A percentile compares a stretch with the other conserved stretches of the same genome.
Conservation (phyloP, 768 basidiomycete species). For the Leccinum truebloodii region DNA sequence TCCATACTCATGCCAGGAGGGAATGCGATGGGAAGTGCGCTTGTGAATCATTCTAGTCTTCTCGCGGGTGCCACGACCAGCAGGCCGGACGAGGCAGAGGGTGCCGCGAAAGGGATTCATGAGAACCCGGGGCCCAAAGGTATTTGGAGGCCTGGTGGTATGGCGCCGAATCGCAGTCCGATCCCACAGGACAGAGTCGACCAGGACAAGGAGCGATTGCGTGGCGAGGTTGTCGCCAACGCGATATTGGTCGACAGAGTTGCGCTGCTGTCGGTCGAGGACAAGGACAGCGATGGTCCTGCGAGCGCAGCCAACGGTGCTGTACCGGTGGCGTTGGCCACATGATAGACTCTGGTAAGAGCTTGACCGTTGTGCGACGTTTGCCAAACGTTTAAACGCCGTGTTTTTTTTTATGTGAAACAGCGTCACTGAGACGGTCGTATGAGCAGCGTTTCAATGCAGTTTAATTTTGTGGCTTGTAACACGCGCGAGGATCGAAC, state of each 20-base stretch:
- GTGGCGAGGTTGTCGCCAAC: conserved; percentile 36
- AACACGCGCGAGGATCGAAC: conserved; percentile 20
- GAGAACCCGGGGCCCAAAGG: conserved; percentile 42
- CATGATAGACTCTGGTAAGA: conserved; percentile 28
- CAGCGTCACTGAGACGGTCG: conserved; percentile 15
- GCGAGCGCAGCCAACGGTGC: conserved; percentile 18
- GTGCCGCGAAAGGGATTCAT: conserved; percentile 43
- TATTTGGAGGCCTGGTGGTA: conserved; percentile 23
- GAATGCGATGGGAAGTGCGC: conserved; percentile 34
- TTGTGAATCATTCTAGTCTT: conserved; percentile 40
- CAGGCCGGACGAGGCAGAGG: conserved; percentile 48
- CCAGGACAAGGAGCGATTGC: conserved; percentile 37
- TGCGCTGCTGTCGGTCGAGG: conserved; percentile 39
- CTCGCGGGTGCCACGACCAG: conserved; percentile 10
- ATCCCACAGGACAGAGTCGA: conserved; percentile 25
- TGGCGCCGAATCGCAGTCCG: conserved; percentile 16
- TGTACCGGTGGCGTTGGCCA: conserved; percentile 25
- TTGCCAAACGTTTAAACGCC: conserved; percentile 5
- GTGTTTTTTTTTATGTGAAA: conserved; percentile 3
- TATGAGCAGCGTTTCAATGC: conserved; percentile 23
- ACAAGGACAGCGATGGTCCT: conserved; percentile 13
- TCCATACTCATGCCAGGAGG: conserved; percentile 50
- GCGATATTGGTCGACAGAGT: conserved; percentile 41
- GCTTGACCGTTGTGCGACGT: not conserved
- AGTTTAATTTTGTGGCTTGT: conserved; percentile 30